Percentiles rank a stretch among this genome's conserved stretches.
Evolutionary conservation across 2,329 filamentous ascomycete species (phyloP).

Genomic region (Ophiostoma novo-ulmi): DNA sequence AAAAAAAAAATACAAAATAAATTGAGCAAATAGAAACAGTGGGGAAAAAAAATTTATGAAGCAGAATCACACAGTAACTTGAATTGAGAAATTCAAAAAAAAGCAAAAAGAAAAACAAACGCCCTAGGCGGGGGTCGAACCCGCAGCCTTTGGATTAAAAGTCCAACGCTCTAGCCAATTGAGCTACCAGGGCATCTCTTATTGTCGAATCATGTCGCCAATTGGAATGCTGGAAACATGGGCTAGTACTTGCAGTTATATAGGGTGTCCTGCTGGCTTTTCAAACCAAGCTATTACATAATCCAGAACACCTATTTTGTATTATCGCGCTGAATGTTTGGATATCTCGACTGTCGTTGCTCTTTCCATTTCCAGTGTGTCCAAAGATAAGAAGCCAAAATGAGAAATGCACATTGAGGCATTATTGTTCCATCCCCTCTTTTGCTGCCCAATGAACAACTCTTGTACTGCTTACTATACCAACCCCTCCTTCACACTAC

Average conservation of each 20-base stretch:
- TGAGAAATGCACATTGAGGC: neutral
- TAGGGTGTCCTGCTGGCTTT: neutral
- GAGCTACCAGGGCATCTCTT: constrained; percentile 18
- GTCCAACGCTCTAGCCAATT: constrained; percentile 22
- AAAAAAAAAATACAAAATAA: neutral
- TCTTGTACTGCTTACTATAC: neutral
- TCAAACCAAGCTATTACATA: neutral
- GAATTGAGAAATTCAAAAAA: neutral
- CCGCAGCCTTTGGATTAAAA: constrained; percentile 22
- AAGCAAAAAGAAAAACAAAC: neutral
- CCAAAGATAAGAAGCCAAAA: neutral
- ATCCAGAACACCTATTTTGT: neutral
- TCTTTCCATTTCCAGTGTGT: neutral
- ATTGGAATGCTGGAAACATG: constrained; percentile 8
- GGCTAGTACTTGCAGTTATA: neutral
- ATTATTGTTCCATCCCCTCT: neutral
- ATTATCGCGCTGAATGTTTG: neutral
- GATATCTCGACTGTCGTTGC: neutral
- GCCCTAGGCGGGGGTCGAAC: constrained; percentile 21
- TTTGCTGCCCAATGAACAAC: neutral
- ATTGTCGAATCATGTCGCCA: constrained; percentile 13
- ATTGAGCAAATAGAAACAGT: neutral
- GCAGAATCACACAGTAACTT: too few species aligned
- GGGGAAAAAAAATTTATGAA: too few species aligned
- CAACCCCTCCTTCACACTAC: too few species aligned